phyloP scores from a whole-genome alignment of 192 early-diverging fungal genomes.

The Linnemannia hyalina region DNA sequence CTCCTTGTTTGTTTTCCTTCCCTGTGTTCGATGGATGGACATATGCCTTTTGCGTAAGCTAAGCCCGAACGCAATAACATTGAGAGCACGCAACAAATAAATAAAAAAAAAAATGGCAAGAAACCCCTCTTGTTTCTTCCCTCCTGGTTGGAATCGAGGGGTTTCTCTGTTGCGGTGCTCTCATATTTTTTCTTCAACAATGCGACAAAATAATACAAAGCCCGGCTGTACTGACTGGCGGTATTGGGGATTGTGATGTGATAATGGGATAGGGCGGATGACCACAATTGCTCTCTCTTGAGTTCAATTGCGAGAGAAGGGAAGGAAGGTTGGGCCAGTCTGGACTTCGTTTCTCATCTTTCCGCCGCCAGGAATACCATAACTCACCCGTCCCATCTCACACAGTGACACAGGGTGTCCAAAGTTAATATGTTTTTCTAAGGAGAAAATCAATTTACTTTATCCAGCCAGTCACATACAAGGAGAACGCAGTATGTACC shows the following conservation, averaged over 20 bases:
- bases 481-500: too few species aligned
- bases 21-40: neutral
- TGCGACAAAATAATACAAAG: conserved; percentile 9
- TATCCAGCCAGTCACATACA: too few species aligned
- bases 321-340: neutral
- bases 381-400: too few species aligned
- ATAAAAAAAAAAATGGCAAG: neutral
- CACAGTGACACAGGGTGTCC: too few species aligned
- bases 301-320: too few species aligned
- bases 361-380: too few species aligned
- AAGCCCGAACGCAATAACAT: conserved; percentile 2
- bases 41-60: conserved; percentile 28
- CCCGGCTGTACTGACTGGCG: neutral
- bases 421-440: too few species aligned
- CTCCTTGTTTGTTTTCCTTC: neutral
- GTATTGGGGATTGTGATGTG: neutral
- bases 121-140: neutral
- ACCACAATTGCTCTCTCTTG: neutral
- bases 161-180: neutral
- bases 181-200: neutral
- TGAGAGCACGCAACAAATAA: neutral
- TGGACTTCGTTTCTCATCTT: neutral
- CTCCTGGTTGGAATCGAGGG: neutral
- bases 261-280: neutral
- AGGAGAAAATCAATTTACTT: too few species aligned